Percentiles rank a stretch among this genome's conserved stretches.
Evolutionary conservation across 768 basidiomycete species (phyloP).

Genomic region (Macrolepiota albuminosa): DNA sequence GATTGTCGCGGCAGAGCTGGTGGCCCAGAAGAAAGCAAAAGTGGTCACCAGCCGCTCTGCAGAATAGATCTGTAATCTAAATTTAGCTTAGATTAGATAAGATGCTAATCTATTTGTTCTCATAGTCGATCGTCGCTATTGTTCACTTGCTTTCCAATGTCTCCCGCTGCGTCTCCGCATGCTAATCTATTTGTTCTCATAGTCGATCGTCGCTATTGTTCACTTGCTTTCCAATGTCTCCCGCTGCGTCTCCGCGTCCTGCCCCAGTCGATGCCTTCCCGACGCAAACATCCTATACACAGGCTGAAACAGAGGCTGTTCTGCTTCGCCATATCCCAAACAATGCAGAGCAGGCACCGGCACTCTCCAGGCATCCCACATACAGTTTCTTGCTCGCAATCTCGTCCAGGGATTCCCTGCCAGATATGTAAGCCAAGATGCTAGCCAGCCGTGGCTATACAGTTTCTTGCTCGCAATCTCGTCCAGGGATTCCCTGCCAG

Average conservation of each 20-base stretch:
- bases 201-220: constrained; percentile 1
- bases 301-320: constrained; percentile 62
- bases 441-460: constrained; percentile 89
- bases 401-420: constrained; percentile 77
- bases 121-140: not conserved
- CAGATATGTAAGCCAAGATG: constrained; percentile 81
- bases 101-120: constrained; percentile 7
- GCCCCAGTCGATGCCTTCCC: constrained; percentile 53
- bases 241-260: constrained; percentile 10
- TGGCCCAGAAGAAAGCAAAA: not conserved
- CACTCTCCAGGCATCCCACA: constrained; percentile 62
- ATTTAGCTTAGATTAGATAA: constrained; percentile 6
- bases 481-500: constrained; percentile 75
- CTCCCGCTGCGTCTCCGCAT: not conserved
- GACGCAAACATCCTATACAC: constrained; percentile 58
- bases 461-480: constrained; percentile 69
- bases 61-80: not conserved
- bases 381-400: constrained; percentile 70
- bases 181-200: constrained; percentile 7
- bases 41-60: not conserved
- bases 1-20: constrained; percentile 25
- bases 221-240: constrained; percentile 14
- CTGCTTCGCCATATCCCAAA: constrained; percentile 52
- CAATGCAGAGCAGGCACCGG: constrained; percentile 19
- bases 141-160: constrained; percentile 14